Evolutionary conservation across 768 basidiomycete genomes (phyloP).

Genomic region (Hypholoma sublateritium): DNA sequence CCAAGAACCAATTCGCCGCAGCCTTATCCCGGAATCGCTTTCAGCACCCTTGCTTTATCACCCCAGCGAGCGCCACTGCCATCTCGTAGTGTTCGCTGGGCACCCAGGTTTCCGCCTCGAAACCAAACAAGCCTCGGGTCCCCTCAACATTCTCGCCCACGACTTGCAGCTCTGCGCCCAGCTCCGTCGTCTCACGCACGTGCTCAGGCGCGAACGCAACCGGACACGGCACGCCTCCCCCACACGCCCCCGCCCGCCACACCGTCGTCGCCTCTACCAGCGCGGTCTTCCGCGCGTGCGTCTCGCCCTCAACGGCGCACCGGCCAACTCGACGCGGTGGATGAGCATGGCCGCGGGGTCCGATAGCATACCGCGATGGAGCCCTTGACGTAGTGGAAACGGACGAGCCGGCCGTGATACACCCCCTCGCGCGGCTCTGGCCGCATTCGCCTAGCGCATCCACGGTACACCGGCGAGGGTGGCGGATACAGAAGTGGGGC

Average conservation of each 20-base stretch:
- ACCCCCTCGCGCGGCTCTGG: slow-evolving; percentile 23
- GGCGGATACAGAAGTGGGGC: slow-evolving; percentile 46
- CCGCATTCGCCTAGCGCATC: slow-evolving; percentile 39
- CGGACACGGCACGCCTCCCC: slow-evolving; percentile 40
- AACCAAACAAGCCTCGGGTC: slow-evolving; percentile 6
- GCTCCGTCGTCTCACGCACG: slow-evolving; percentile 34
- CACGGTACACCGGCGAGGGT: slow-evolving; percentile 47
- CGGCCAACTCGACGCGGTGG: slow-evolving; percentile 39
- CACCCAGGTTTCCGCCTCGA: slow-evolving; percentile 13
- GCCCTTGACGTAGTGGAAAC: slow-evolving; percentile 48
- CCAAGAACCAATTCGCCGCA: slow-evolving; percentile 41
- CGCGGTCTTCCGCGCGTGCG: slow-evolving; percentile 42
- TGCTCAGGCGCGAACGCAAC: slow-evolving; percentile 47
- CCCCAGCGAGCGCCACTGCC: slow-evolving; percentile 10
- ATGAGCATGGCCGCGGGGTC: slow-evolving; percentile 36
- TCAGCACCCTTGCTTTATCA: slow-evolving; percentile 11
- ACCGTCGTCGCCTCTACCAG: slow-evolving; percentile 44
- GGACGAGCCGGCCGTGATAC: slow-evolving; percentile 48
- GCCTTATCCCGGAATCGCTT: slow-evolving; percentile 28
- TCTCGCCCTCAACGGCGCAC: slow-evolving; percentile 40
- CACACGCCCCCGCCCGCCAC: slow-evolving; percentile 37
- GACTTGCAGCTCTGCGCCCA: slow-evolving; percentile 6
- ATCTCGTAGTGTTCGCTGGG: slow-evolving; percentile 7
- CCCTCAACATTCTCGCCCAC: slow-evolving; percentile 4
- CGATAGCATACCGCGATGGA: slow-evolving; percentile 39